phyloP scores from a whole-genome alignment of 2,329 filamentous ascomycete species.

The Diplodia sapinea region DNA sequence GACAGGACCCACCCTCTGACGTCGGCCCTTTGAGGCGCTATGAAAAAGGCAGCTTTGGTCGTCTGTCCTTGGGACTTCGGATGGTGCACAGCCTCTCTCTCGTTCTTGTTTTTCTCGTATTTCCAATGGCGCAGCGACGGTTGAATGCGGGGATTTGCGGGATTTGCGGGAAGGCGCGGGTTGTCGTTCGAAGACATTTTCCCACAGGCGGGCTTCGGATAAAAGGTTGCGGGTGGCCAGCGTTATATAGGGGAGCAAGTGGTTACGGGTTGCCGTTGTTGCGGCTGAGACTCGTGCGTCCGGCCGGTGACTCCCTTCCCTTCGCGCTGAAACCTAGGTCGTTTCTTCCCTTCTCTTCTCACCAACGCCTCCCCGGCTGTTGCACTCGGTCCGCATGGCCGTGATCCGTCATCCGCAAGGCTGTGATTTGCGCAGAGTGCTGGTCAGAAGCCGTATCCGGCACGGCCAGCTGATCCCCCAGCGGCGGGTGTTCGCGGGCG shows the following conservation, averaged over 20 bases:
- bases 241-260: conserved; percentile 24
- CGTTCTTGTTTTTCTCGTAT: no score
- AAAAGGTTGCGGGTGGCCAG: conserved; percentile 12
- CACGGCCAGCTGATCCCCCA: conserved; percentile 7
- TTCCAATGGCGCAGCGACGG: no score
- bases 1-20: no score
- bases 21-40: no score
- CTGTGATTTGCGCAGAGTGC: background rate
- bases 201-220: background rate
- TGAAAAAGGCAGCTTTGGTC: no score
- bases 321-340: conserved; percentile 12
- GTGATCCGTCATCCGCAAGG: background rate
- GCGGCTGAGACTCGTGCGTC: background rate
- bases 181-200: background rate
- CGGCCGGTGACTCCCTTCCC: background rate
- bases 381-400: background rate
- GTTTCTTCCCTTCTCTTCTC: background rate
- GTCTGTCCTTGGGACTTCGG: no score
- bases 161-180: background rate
- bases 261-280: conserved; percentile 18
- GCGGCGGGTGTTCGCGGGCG: background rate
- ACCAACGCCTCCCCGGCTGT: background rate
- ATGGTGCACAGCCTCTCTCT: no score
- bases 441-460: background rate
- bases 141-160: background rate